Percentiles rank a stretch among this genome's conserved stretches.
phyloP scores from a whole-genome alignment of 164 flowering plant species.

The Paratinospora sagittata region DNA sequence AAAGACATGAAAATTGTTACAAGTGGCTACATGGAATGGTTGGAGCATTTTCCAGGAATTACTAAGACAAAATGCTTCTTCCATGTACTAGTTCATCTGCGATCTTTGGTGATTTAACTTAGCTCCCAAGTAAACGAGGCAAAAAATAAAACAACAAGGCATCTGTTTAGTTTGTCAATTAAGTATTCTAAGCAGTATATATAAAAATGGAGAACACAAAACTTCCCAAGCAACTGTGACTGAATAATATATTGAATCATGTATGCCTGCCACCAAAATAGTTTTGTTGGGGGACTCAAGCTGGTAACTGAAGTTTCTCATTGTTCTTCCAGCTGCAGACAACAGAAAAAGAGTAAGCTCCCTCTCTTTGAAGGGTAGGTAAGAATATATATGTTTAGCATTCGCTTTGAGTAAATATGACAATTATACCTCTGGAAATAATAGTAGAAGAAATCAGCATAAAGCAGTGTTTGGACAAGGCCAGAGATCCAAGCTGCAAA shows the following conservation, averaged over 20 bases:
- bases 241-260: background rate
- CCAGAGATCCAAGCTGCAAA: slow-evolving; percentile 88
- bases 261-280: background rate
- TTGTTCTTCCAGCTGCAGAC: slow-evolving; percentile 78
- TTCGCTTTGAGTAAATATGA: background rate
- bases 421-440: slow-evolving; percentile 69
- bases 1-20: background rate
- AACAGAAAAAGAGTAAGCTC: background rate
- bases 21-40: background rate
- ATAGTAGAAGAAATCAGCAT: slow-evolving; percentile 94
- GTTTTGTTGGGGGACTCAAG: slow-evolving; percentile 27
- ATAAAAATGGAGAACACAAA: background rate
- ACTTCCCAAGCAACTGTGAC: slow-evolving; percentile 2
- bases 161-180: background rate
- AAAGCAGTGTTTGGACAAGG: slow-evolving; percentile 80
- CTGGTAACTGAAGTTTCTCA: slow-evolving; percentile 67
- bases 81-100: background rate
- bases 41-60: background rate
- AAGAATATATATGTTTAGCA: background rate
- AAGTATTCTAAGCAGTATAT: background rate
- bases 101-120: slow-evolving; percentile 1
- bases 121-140: background rate
- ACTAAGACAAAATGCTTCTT: background rate
- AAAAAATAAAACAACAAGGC: background rate
- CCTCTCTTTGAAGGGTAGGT: background rate